These are phyloP conservation scores for Plenodomus tracheiphilus DNA, from an alignment of 2,329 filamentous ascomycete genomes.

Conservation along the genomic window DNA sequence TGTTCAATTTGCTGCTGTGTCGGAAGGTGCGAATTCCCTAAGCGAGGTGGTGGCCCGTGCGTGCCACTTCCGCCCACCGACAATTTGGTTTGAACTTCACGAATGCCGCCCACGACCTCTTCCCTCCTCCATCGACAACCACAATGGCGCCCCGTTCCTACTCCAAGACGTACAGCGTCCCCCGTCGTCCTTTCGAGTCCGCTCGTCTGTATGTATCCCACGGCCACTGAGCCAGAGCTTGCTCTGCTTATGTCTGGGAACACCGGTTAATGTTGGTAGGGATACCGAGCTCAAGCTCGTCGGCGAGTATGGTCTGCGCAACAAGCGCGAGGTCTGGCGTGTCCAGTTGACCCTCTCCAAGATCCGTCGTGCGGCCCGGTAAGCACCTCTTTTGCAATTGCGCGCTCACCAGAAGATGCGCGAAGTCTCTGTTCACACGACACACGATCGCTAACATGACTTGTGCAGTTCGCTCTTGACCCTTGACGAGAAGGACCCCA, in stretches of 20 bases:
- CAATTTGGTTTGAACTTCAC: neutral
- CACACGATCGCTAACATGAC: slow-evolving; percentile 14
- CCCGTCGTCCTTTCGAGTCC: slow-evolving; percentile 97
- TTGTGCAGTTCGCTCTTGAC: slow-evolving; percentile 90
- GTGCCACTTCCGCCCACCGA: neutral
- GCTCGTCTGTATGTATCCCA: slow-evolving; percentile 96
- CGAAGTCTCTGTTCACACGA: slow-evolving; percentile 1
- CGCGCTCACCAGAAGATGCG: slow-evolving; percentile 9
- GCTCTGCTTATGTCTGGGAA: slow-evolving; percentile 96
- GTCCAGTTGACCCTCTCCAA: slow-evolving; percentile 99
- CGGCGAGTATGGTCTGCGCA: slow-evolving; percentile 99
- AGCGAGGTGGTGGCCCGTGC: neutral
- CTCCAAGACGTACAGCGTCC: slow-evolving; percentile 99
- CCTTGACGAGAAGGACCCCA: slow-evolving; percentile 99
- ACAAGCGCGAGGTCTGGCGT: slow-evolving; percentile 99
- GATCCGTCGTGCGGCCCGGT: slow-evolving; percentile 99
- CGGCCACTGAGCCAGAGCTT: slow-evolving; percentile 99
- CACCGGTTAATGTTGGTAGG: slow-evolving; percentile 71
- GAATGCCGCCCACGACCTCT: neutral
- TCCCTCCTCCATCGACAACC: slow-evolving; percentile 40
- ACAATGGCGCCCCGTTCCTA: slow-evolving; percentile 67
- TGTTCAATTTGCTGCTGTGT: neutral
- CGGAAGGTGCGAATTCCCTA: slow-evolving; percentile 5
- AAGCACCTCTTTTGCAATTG: slow-evolving; percentile 47
- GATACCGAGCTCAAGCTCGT: slow-evolving; percentile 99